Conservation (phyloP, 228 moss, liverwort and hornwort species). For the Sphagnum fallax region DNA sequence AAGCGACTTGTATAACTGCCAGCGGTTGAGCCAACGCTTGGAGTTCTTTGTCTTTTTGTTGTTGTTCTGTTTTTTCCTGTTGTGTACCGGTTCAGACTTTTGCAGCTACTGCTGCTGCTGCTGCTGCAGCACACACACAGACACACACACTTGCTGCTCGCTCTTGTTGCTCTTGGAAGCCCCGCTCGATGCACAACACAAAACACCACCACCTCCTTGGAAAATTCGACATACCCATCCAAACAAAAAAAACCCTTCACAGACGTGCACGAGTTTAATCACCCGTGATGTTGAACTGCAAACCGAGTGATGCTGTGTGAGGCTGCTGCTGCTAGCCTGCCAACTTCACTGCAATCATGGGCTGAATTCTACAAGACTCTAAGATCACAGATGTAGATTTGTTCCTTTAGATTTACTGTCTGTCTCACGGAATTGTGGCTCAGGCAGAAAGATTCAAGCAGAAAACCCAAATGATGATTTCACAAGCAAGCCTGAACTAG, state of each 20-base stretch:
- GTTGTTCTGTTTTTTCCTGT: not conserved
- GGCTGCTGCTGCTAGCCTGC: no score
- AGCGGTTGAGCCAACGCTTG: slow-evolving; percentile 28
- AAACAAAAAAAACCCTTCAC: no score
- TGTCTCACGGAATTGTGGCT: slow-evolving; percentile 22
- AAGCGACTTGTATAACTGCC: slow-evolving; percentile 10
- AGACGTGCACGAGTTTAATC: no score
- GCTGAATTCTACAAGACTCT: no score
- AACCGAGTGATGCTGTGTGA: no score
- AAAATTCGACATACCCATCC: no score
- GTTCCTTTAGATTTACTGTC: slow-evolving; percentile 19
- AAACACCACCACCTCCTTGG: no score
- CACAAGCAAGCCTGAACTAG: slow-evolving; percentile 17
- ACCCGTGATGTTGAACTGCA: no score
- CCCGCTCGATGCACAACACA: slow-evolving; percentile 9
- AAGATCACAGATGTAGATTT: slow-evolving; percentile 6
- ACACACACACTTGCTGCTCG: slow-evolving; percentile 1
- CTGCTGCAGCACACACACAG: slow-evolving; percentile 6
- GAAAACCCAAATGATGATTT: slow-evolving; percentile 6
- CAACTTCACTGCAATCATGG: no score
- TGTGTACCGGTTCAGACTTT: slow-evolving; percentile 12
- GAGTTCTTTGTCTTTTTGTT: slow-evolving; percentile 3
- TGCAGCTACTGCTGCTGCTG: slow-evolving; percentile 8
- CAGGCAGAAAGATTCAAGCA: slow-evolving; percentile 25
- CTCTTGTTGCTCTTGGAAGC: slow-evolving; percentile 7